Evolutionary conservation across 768 basidiomycete species (phyloP).

Genomic region (Tulasnella calospora): DNA sequence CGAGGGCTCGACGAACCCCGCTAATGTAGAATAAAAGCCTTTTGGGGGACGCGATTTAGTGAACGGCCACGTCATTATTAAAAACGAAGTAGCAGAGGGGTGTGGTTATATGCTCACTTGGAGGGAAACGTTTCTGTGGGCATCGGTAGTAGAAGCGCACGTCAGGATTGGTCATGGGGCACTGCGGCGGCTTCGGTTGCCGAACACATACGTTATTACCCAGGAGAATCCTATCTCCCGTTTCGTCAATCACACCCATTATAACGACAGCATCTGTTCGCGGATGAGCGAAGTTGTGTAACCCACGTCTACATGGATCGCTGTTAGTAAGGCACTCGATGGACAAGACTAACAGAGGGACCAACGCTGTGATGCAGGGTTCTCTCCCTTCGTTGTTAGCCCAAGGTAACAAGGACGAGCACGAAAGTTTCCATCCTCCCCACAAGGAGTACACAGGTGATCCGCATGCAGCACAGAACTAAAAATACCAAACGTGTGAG

Average conservation of each 20-base stretch:
- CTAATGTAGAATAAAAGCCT: conserved; percentile 78
- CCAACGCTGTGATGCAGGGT: conserved; percentile 69
- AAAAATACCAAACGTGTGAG: background rate
- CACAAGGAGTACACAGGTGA: conserved; percentile 75
- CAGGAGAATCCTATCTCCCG: conserved; percentile 76
- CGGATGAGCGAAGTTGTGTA: conserved; percentile 82
- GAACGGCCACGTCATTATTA: conserved; percentile 15
- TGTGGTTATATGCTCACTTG: conserved; percentile 29
- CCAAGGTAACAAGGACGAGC: conserved; percentile 72
- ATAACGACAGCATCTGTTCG: conserved; percentile 88
- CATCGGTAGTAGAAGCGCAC: background rate
- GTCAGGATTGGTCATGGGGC: background rate
- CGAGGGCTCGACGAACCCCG: conserved; percentile 91
- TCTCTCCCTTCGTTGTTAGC: conserved; percentile 55
- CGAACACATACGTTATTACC: conserved; percentile 70
- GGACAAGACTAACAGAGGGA: conserved; percentile 26
- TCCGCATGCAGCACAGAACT: conserved; percentile 92
- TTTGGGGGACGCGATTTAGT: conserved; percentile 7
- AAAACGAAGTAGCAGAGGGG: background rate
- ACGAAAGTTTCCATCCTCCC: conserved; percentile 94
- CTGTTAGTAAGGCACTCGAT: conserved; percentile 16
- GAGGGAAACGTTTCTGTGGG: conserved; percentile 37
- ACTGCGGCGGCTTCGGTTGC: background rate
- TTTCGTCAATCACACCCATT: conserved; percentile 76
- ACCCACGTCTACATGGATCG: conserved; percentile 53